Conservation (phyloP, 371 early-diverging fungal species). For the Syncephalastrum racemosum region DNA sequence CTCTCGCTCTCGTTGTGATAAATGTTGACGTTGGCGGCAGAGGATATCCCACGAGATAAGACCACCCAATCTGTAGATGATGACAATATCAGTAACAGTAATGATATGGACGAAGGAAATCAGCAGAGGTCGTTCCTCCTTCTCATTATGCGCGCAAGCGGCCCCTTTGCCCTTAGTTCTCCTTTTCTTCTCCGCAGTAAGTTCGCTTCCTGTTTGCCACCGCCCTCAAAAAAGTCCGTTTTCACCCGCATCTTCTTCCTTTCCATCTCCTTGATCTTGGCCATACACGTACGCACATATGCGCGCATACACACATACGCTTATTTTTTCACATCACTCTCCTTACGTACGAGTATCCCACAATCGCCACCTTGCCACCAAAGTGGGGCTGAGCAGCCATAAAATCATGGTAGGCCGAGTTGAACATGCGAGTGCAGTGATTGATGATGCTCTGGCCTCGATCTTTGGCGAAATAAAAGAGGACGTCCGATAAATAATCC, state of each 20-base stretch:
- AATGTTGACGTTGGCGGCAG: conserved; percentile 35
- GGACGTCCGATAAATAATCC: conserved; percentile 65
- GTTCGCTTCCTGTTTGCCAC: neutral
- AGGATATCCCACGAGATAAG: conserved; percentile 67
- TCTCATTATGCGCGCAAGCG: no score
- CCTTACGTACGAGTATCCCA: conserved; percentile 56
- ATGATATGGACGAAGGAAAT: neutral
- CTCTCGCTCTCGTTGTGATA: conserved; percentile 16
- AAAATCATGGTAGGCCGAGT: conserved; percentile 53
- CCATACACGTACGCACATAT: neutral
- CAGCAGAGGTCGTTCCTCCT: no score
- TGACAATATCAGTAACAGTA: neutral
- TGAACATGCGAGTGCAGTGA: conserved; percentile 55
- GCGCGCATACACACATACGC: no score
- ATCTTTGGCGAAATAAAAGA: conserved; percentile 56
- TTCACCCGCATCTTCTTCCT: neutral
- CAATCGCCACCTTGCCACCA: conserved; percentile 54
- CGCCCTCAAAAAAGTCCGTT: neutral
- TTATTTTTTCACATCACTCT: neutral
- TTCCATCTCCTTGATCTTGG: neutral
- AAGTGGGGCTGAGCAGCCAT: conserved; percentile 54
- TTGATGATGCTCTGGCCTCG: conserved; percentile 56
- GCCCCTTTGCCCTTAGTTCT: no score
- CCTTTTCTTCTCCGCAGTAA: neutral
- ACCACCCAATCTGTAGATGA: conserved; percentile 50